Conservation (phyloP, 75 land plant species). For the Azolla pinnata region DNA sequence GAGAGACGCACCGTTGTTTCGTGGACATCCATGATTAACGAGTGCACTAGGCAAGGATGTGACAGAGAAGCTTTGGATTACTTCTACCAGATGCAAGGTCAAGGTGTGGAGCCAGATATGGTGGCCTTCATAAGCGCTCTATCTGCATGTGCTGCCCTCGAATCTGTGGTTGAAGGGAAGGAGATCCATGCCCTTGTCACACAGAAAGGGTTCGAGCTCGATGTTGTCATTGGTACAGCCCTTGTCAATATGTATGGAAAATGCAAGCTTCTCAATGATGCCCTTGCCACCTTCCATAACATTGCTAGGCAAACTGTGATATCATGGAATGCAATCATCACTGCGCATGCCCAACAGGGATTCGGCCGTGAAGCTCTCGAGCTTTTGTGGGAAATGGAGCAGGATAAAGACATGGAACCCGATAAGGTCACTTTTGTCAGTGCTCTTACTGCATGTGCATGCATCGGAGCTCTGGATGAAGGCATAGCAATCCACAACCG, state of each 20-base stretch:
- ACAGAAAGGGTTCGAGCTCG: neutral
- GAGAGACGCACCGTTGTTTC: slow-evolving; percentile 5
- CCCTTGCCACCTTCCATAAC: neutral
- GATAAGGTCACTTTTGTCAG: slow-evolving; percentile 23
- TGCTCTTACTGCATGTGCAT: slow-evolving; percentile 13
- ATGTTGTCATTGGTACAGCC: slow-evolving; percentile 1
- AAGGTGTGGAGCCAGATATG: neutral
- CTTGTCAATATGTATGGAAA: slow-evolving; percentile 14
- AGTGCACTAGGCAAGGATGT: neutral
- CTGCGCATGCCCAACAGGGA: slow-evolving; percentile 8
- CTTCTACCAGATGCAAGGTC: neutral
- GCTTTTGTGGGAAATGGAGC: slow-evolving; percentile 26
- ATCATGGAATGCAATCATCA: slow-evolving; percentile 16
- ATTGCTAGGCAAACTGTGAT: neutral
- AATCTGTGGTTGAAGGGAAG: neutral
- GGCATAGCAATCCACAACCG: slow-evolving; percentile 26
- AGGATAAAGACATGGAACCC: slow-evolving; percentile 16
- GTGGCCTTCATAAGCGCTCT: neutral
- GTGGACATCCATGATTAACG: slow-evolving; percentile 16
- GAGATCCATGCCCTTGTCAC: slow-evolving; percentile 30
- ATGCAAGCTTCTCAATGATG: slow-evolving; percentile 4
- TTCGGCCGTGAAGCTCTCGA: slow-evolving; percentile 7
- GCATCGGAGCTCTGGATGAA: slow-evolving; percentile 12
- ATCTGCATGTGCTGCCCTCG: neutral
- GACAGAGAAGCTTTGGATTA: neutral